Evolutionary conservation across 768 basidiomycete species (phyloP).

Genomic region (Coprinellus aureogranulatus): DNA sequence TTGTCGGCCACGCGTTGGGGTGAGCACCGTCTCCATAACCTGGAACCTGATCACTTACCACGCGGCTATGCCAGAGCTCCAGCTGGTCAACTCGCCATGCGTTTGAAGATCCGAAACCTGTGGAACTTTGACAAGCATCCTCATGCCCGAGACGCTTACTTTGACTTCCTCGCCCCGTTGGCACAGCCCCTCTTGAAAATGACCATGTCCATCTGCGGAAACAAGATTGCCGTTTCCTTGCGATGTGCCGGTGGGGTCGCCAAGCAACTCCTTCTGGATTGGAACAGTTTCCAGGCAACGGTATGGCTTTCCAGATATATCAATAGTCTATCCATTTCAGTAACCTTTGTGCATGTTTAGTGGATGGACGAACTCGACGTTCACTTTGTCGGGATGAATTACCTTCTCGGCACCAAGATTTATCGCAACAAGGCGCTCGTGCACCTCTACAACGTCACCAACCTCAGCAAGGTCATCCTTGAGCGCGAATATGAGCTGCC

Average conservation of each 20-base stretch:
- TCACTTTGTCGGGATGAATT: conserved; percentile 42
- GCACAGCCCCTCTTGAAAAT: conserved; percentile 31
- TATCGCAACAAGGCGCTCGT: conserved; percentile 36
- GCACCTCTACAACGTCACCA: conserved; percentile 45
- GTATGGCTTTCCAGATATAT: conserved; percentile 21
- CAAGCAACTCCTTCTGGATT: conserved; percentile 49
- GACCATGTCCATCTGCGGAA: conserved; percentile 40
- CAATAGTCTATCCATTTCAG: conserved; percentile 3
- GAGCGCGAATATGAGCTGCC: conserved; percentile 59
- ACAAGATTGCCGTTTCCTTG: conserved; percentile 41
- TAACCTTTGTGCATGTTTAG: conserved; percentile 25
- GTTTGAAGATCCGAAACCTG: conserved; percentile 54
- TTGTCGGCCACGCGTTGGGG: conserved; percentile 39
- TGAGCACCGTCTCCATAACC: conserved; percentile 26
- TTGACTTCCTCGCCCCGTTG: conserved; percentile 39
- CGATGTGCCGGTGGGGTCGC: conserved; percentile 38
- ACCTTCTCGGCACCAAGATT: conserved; percentile 41
- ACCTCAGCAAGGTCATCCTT: conserved; percentile 38
- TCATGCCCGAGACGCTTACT: conserved; percentile 36
- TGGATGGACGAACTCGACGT: conserved; percentile 52
- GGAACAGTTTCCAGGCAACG: conserved; percentile 46
- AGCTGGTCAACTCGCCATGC: conserved; percentile 40
- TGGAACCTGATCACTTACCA: background rate
- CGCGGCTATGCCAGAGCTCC: conserved; percentile 27
- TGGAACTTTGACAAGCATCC: conserved; percentile 57